These are phyloP conservation scores for Citrus hindsii DNA, from an alignment of 345 rosid genomes.

Conservation along the genomic window DNA sequence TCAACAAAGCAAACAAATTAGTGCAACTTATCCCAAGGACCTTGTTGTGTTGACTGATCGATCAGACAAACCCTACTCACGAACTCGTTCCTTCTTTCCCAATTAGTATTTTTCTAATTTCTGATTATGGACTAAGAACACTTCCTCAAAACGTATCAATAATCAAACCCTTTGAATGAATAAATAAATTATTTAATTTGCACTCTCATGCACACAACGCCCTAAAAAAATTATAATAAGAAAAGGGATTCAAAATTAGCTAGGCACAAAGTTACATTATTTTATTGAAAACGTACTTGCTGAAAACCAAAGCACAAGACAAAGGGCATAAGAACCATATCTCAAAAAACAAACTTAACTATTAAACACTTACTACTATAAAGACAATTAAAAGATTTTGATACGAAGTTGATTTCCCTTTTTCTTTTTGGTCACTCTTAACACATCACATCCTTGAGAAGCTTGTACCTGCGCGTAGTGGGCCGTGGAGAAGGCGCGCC, in stretches of 20 bases:
- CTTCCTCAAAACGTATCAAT: neutral
- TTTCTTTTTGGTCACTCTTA: slow-evolving; percentile 9
- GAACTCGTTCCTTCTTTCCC: neutral
- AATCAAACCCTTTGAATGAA: too few relatives aligned
- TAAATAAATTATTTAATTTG: too few relatives aligned
- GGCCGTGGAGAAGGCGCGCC: slow-evolving; percentile 74
- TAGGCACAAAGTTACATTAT: slow-evolving; percentile 20
- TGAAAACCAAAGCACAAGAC: slow-evolving; percentile 5
- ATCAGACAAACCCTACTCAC: slow-evolving; percentile 23
- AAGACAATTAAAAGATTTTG: neutral
- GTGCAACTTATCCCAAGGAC: slow-evolving; percentile 24
- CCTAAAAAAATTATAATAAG: neutral
- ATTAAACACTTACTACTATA: slow-evolving; percentile 18
- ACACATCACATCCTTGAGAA: slow-evolving; percentile 98
- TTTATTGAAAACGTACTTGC: slow-evolving; percentile 31
- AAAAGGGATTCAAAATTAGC: slow-evolving; percentile 10
- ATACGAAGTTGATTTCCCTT: neutral
- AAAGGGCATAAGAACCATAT: neutral
- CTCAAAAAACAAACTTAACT: neutral
- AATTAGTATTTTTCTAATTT: neutral
- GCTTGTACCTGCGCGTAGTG: slow-evolving; percentile 96
- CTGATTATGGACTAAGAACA: neutral
- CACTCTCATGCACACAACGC: neutral
- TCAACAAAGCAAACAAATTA: slow-evolving; percentile 18
- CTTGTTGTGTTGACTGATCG: slow-evolving; percentile 3